A percentile compares a stretch with the other conserved stretches of the same genome.
These are phyloP conservation scores for Sclerotinia trifoliorum DNA, from an alignment of 2,329 filamentous ascomycete genomes.

Conservation along the genomic window DNA sequence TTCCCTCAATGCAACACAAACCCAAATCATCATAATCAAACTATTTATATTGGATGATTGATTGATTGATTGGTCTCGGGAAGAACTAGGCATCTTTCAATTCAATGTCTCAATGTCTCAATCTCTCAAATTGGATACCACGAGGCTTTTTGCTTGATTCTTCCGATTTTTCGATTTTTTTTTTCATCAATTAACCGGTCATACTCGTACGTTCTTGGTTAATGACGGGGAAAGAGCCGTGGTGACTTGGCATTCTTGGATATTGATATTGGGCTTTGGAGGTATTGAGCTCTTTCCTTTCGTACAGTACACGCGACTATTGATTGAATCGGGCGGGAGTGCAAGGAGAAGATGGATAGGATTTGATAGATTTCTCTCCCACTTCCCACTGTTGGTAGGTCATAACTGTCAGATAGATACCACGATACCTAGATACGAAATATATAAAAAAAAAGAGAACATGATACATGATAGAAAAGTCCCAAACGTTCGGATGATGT, in stretches of 20 bases:
- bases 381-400: neutral
- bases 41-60: conserved; percentile 3
- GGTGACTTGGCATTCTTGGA: neutral
- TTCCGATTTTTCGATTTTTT: neutral
- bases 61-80: conserved; percentile 8
- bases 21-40: neutral
- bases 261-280: too few species aligned
- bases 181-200: neutral
- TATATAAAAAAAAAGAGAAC: neutral
- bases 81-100: conserved; percentile 1
- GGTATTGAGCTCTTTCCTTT: too few species aligned
- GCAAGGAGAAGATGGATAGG: neutral
- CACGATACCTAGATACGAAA: too few species aligned
- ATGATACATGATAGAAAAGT: neutral
- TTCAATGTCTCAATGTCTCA: conserved; percentile 3
- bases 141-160: conserved; percentile 1
- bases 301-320: neutral
- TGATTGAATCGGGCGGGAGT: neutral
- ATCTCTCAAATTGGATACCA: conserved; percentile 1
- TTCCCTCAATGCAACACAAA: neutral
- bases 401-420: neutral
- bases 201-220: neutral
- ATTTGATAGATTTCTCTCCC: neutral
- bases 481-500: neutral
- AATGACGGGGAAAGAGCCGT: neutral